Evolutionary conservation across 352 stramenopile species (phyloP).

Genomic region (Pythium scleroteichum): DNA sequence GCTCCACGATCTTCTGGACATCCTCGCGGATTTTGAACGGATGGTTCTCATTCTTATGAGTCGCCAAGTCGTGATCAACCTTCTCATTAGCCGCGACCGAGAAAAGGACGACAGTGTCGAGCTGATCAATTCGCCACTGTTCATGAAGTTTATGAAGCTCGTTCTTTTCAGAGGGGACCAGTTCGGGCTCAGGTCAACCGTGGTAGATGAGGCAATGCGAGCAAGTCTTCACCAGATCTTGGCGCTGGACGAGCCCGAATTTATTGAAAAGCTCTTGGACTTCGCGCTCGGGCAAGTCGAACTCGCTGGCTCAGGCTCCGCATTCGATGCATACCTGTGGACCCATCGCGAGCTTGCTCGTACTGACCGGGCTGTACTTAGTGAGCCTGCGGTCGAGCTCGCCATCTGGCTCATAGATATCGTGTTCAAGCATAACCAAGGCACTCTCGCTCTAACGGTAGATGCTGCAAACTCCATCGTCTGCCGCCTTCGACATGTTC

Average conservation of each 20-base stretch:
- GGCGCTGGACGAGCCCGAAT: background rate
- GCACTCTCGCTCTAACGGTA: background rate
- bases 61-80: constrained; percentile 19
- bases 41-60: constrained; percentile 12
- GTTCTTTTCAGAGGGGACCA: constrained; percentile 56
- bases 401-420: constrained; percentile 30
- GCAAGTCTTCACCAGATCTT: background rate
- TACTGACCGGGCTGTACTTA: constrained; percentile 42
- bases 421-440: background rate
- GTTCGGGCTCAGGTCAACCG: constrained; percentile 22
- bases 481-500: constrained; percentile 9
- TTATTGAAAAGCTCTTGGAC: constrained; percentile 33
- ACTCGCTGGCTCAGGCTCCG: constrained; percentile 39
- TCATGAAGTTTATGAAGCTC: constrained; percentile 51
- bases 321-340: constrained; percentile 75
- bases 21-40: constrained; percentile 14
- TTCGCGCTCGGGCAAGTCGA: constrained; percentile 69
- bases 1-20: constrained; percentile 17
- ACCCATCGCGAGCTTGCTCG: constrained; percentile 63
- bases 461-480: background rate
- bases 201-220: background rate
- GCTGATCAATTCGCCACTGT: constrained; percentile 11
- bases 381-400: constrained; percentile 81
- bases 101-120: background rate
- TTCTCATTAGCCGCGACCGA: background rate